These are phyloP conservation scores for Blastocystis sp. DNA, from an alignment of 352 stramenopile species.

Conservation along the genomic window DNA sequence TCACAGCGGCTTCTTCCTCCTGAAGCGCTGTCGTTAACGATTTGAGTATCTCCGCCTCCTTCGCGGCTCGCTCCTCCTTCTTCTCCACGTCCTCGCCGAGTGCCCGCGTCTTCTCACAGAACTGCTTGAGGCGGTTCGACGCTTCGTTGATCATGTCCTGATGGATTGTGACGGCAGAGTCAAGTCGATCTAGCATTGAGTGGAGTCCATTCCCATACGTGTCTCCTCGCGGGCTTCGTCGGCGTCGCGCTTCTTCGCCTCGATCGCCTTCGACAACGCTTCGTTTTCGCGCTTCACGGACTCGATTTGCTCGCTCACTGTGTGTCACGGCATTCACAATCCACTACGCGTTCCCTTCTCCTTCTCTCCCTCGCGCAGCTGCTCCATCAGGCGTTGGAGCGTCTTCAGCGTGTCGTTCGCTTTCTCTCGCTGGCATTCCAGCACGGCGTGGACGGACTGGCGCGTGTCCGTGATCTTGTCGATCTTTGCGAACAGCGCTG, in stretches of 20 bases:
- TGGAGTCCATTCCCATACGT: neutral
- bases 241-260: neutral
- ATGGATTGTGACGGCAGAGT: neutral
- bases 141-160: neutral
- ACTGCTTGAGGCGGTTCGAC: neutral
- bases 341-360: neutral
- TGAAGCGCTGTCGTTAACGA: neutral
- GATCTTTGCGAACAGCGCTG: constrained; percentile 6
- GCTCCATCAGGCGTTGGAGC: neutral
- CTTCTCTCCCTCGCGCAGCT: neutral
- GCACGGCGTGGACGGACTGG: neutral
- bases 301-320: neutral
- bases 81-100: neutral
- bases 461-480: constrained; percentile 25
- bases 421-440: constrained; percentile 21
- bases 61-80: constrained; percentile 2
- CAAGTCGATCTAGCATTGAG: neutral
- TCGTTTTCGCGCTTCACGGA: neutral
- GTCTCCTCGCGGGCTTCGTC: neutral
- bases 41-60: neutral
- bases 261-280: neutral
- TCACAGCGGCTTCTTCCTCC: neutral
- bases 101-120: neutral
- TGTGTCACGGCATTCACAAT: neutral
- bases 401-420: neutral